Conservation (phyloP, 139 green algal species). For the Yamagishiella unicocca region DNA sequence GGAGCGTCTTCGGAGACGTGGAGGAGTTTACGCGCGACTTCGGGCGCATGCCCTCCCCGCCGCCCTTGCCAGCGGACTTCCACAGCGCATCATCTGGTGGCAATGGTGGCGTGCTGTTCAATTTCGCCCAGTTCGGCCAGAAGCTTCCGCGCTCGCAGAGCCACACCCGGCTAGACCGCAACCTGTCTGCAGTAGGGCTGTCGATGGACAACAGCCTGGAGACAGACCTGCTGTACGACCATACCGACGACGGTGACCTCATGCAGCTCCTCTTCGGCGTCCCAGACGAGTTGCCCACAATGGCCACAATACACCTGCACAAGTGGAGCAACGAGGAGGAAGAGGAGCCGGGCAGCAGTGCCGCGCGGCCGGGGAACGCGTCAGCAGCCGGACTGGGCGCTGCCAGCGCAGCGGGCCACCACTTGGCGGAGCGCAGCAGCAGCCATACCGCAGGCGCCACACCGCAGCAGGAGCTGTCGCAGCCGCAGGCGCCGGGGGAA, state of each 20-base stretch:
- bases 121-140: conserved; percentile 67
- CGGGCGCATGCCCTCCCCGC: conserved; percentile 50
- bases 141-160: conserved; percentile 48
- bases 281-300: conserved; percentile 63
- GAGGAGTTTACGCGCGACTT: conserved; percentile 48
- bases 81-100: neutral
- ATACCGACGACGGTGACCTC: conserved; percentile 62
- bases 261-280: conserved; percentile 73
- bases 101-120: conserved; percentile 57
- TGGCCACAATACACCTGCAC: conserved; percentile 67
- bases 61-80: conserved; percentile 61
- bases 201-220: conserved; percentile 21
- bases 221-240: conserved; percentile 52
- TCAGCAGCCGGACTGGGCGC: no score
- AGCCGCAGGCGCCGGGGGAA: neutral
- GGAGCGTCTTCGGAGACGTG: conserved; percentile 46
- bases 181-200: conserved; percentile 7
- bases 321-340: conserved; percentile 50
- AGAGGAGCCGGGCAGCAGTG: neutral
- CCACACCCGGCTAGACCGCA: conserved; percentile 24
- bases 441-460: neutral
- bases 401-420: no score
- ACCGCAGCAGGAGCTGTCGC: neutral
- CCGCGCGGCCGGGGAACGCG: no score
- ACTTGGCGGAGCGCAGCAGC: neutral